Evolutionary conservation across 2,329 filamentous ascomycete species (phyloP).

Genomic region (Coniosporium tulheliwenetii): DNA sequence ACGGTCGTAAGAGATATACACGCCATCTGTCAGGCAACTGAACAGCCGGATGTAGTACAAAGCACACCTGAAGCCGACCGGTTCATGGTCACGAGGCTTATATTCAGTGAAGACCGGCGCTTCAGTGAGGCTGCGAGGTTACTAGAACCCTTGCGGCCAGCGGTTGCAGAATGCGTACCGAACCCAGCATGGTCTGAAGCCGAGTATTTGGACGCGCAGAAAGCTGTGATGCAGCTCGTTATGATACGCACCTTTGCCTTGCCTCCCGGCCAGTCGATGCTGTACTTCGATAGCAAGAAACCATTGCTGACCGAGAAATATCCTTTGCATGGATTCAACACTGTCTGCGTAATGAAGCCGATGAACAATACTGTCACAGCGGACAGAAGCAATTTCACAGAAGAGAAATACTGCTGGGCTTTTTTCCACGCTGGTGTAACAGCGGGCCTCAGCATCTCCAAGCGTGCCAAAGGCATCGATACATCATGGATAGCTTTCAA

Average conservation of each 20-base stretch:
- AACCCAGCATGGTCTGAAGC: constrained; percentile 70
- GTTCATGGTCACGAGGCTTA: constrained; percentile 62
- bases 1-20: constrained; percentile 48
- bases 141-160: constrained; percentile 70
- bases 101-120: constrained; percentile 84
- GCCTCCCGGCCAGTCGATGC: constrained; percentile 69
- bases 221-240: constrained; percentile 72
- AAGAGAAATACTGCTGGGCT: constrained; percentile 96
- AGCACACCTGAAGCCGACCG: constrained; percentile 62
- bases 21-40: constrained; percentile 54
- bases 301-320: constrained; percentile 89
- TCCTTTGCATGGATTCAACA: constrained; percentile 75
- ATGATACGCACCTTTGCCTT: constrained; percentile 80
- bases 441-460: constrained; percentile 82
- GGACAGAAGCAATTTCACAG: constrained; percentile 72
- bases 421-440: constrained; percentile 96
- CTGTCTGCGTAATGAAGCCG: constrained; percentile 83
- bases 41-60: constrained; percentile 50
- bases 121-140: constrained; percentile 73
- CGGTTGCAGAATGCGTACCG: constrained; percentile 61
- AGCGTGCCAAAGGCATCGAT: constrained; percentile 81
- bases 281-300: constrained; percentile 75
- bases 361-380: constrained; percentile 86
- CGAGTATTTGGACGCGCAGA: constrained; percentile 80
- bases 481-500: constrained; percentile 99